Evolutionary conservation across 2,329 filamentous ascomycete species (phyloP).

Genomic region (Gaeumannomyces tritici): DNA sequence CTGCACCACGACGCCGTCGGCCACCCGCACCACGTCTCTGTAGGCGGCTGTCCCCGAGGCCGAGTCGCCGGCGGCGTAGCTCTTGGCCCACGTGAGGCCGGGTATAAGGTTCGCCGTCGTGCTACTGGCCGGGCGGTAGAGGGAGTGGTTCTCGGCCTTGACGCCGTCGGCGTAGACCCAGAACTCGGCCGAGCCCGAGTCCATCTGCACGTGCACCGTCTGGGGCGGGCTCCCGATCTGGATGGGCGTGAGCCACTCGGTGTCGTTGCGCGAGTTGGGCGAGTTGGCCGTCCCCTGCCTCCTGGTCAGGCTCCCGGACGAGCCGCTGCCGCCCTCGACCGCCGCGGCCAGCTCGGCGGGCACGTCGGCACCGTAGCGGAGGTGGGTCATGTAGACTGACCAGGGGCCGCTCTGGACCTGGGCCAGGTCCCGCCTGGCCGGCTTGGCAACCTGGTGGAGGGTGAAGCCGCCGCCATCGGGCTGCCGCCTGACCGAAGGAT

Average conservation of each 20-base stretch:
- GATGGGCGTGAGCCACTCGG: constrained; percentile 27
- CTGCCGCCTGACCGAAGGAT: neutral
- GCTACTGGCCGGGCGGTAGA: constrained; percentile 19
- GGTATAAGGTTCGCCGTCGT: constrained; percentile 15
- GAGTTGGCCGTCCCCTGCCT: constrained; percentile 16
- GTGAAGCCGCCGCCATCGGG: neutral
- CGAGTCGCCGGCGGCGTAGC: constrained; percentile 20
- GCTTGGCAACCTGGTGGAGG: neutral
- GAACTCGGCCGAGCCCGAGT: constrained; percentile 22
- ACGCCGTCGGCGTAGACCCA: constrained; percentile 22
- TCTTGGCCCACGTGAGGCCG: constrained; percentile 19
- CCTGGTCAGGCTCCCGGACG: constrained; percentile 12
- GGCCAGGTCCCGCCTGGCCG: too few relatives aligned
- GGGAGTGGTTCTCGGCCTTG: constrained; percentile 9
- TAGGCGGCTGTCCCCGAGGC: constrained; percentile 20
- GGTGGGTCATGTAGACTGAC: constrained; percentile 24
- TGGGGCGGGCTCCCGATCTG: constrained; percentile 26
- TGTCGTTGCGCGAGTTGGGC: constrained; percentile 18
- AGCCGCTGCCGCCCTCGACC: constrained; percentile 13
- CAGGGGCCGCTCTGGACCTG: constrained; percentile 17
- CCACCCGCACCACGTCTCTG: constrained; percentile 18
- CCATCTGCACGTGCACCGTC: constrained; percentile 18
- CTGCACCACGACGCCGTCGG: constrained; percentile 14
- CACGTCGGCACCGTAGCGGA: constrained; percentile 24
- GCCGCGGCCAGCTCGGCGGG: constrained; percentile 18